Conservation (phyloP, 2,329 filamentous ascomycete genomes). For the Fusarium papillatum region DNA sequence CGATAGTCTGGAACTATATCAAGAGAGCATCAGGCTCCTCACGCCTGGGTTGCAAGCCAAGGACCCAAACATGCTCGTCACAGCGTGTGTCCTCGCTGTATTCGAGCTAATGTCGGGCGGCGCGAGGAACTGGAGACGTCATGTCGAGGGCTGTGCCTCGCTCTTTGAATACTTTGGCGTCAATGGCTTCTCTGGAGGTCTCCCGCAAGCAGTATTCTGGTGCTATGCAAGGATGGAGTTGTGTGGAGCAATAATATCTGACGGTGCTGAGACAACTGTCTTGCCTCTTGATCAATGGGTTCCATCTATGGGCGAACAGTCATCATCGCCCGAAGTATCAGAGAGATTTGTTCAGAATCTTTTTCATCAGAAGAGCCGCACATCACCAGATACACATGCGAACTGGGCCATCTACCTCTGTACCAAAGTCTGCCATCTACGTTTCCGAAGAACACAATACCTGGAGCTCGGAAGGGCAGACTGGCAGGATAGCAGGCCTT, state of each 20-base stretch:
- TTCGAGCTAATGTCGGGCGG: conserved; percentile 63
- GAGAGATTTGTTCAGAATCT: conserved; percentile 41
- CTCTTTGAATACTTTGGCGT: conserved; percentile 65
- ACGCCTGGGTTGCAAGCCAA: conserved; percentile 57
- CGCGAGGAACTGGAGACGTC: conserved; percentile 65
- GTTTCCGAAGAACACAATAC: conserved; percentile 46
- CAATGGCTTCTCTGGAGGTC: conserved; percentile 57
- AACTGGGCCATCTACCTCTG: conserved; percentile 68
- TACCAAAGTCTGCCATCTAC: conserved; percentile 63
- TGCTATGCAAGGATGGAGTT: conserved; percentile 71
- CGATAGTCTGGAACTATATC: conserved; percentile 66
- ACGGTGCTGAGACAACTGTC: conserved; percentile 61
- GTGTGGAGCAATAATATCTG: conserved; percentile 66
- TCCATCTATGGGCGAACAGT: conserved; percentile 39
- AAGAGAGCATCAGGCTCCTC: conserved; percentile 62
- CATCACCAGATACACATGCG: conserved; percentile 62
- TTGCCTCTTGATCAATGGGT: conserved; percentile 64
- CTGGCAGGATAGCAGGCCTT: conserved; percentile 53
- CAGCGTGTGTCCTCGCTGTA: conserved; percentile 61
- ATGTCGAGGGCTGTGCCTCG: conserved; percentile 68
- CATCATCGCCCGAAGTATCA: conserved; percentile 35
- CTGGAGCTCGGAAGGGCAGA: conserved; percentile 55
- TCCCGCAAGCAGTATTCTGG: conserved; percentile 69
- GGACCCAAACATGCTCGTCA: conserved; percentile 60
- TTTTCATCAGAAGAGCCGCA: conserved; percentile 46